Evolutionary conservation across 1,284 basidiomycete species (phyloP), one percentile per base, ranked within the genome.

Genomic region (Mycocalia duriaeana): DNA sequence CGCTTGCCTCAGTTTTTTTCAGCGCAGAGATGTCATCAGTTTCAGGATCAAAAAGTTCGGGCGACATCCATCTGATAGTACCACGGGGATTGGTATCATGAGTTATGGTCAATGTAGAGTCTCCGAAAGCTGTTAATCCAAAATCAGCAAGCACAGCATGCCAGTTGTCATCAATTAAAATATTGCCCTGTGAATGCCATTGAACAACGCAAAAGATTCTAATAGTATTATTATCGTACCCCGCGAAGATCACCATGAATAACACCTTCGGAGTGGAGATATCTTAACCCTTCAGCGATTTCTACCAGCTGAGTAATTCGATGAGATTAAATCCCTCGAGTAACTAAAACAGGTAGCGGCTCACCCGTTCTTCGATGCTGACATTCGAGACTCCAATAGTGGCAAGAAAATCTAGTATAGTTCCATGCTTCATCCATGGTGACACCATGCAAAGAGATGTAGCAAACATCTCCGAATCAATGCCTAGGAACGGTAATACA

Each of bases 51-150:
- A 51, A 44, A 2, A 52, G 48, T 41, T 61, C 58, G 0, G 58
- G 59, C 8, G 56, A 57, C 57, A 60, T 60, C 57, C 54, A 61
- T 7, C 57, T 47, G 6, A 44, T 44, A 14, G 52, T 50, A 4
- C 55, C 56, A 16, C 43, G 44, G 7, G 45, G 39, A 20, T 50
- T 45, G 11, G 46, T 39, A 7, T 52, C 48, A 14, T 46, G 23
- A 1, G 52, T 43, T 1, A 23, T n/a, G 13, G 28, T 34, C 28
- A 34, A 13, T 9, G 51, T 54, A 5, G 45, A 39, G 31, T 57
- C 51, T 1, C 48, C 40, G 6, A 57, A 45, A 14, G 50, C 45
- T 1, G 56, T 52, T 6, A 58, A 49, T 2, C 56, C 56, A 23
- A 59, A 58, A 43, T 58, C 57, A 4, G 57, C 54, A n/a, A 59